Evolutionary conservation across 73 alveolate genomes (phyloP), one percentile per base, ranked within the genome.

Genomic region (Paramecium primaurelia): DNA sequence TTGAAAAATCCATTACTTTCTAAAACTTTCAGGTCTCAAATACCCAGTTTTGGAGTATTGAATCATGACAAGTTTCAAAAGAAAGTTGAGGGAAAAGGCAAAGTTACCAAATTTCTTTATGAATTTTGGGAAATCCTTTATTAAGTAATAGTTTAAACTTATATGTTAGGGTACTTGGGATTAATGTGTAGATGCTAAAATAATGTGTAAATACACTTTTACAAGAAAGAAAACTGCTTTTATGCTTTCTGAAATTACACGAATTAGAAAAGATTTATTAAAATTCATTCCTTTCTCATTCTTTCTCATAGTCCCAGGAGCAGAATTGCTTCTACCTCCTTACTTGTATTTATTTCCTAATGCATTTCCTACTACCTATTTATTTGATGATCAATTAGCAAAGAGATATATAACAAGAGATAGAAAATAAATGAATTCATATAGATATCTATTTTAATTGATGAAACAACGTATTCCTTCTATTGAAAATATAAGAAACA

Each of bases 241-340:
- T 25, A 92, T 91, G 86, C 60, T 80, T 7, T 49, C 83, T 59
- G 88, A 93, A 47, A 92, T 92, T 49, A 45, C 86, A 25, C 45
- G 86, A 47, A 92, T 89, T 10, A 84, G 88, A 42, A 71, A 92
- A 37, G 99, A 97, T 75, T 93, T 97, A 58, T 42, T 97, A 11
- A 97, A 97, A 92, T 94, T 97, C 91, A 93, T 97, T 51, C 99
- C 99, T 18, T 97, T 97, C 93, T 94, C 98, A 14, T 69, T 97
- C 69, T 96, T 97, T 92, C 87, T 97, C 36, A 92, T 97, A 28
- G 92, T 97, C 69, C 99, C 99, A 25, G 98, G 97, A 6, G 96
- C 95, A 10, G 99, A 97, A 93, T 68, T 96, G 37, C 77, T 96
- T 25, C 94, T 97, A 11, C 99, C 99, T 37, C 95, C 97, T 14